Evolutionary conservation across 352 stramenopile genomes (phyloP), one percentile per base, ranked within the genome.

Genomic region (Phytophthora lateralis): DNA sequence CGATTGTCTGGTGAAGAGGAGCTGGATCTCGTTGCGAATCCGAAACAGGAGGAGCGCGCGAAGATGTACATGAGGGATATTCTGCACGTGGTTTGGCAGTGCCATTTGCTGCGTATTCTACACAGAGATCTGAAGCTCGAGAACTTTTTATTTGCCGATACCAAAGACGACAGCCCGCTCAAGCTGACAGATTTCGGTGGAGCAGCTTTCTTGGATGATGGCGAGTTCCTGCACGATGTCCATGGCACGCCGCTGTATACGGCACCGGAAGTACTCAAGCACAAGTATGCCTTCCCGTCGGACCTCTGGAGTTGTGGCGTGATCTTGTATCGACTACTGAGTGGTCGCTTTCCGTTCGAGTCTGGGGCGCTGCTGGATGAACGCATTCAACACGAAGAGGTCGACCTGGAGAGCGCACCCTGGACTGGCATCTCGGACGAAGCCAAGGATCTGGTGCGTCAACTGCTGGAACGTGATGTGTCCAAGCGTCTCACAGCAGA

Each of bases 121-220:
- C 83, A 91, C 47, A 65, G 81, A 57, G 83, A 93, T 42, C 65
- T 93, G 30, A 93, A 93, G 54, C 80, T 93, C 32, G 83, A 91
- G 60, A 93, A 93, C 62, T 93, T 93, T 26, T 43, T 93, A 18
- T 91, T 91, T 54, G 83, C 81, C 7, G 83, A 91, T 52, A 42
- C 39, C 3, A 73, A 78, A 17, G 69, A 84, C 8, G 71, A 74
- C 18, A 90, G 81, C 42, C 80, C 82, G 12, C 73, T 93, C 43
- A 93, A 93, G 55, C 63, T 93, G 20, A 93, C 81, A 10, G 83
- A 93, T 64, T 93, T 93, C 63, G 83, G 83, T 34, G 81, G 83
- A 39, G 81, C 83, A 12, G 69, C 76, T 8, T 93, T 91, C 47
- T 44, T 92, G 11, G 48, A 64, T 12, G 66, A 83, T 15, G 59